A percentile compares a stretch with the other conserved stretches of the same genome.
Evolutionary conservation across 176 grass and related monocot genomes (phyloP).

Genomic region (Hordeum marinum): DNA sequence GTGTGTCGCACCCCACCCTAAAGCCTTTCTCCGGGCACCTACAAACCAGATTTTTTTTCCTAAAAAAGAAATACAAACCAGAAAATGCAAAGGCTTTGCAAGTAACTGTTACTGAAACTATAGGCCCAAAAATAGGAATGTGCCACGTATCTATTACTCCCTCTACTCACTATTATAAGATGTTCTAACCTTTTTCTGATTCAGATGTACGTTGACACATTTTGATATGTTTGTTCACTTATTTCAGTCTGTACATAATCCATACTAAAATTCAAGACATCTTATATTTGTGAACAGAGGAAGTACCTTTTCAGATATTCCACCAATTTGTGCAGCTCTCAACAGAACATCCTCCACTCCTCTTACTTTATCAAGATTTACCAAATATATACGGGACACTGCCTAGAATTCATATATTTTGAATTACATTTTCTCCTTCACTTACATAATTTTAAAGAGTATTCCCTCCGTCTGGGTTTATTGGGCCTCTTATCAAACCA

Average conservation of each 20-base stretch:
- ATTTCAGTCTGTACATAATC: too few species aligned
- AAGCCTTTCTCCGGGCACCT: constrained; percentile 74
- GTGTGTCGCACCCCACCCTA: too few species aligned
- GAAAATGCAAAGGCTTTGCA: neutral
- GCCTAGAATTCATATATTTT: neutral
- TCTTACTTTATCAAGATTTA: constrained; percentile 93
- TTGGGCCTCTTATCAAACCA: too few species aligned
- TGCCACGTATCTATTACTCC: constrained; percentile 14
- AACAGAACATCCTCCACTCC: constrained; percentile 88
- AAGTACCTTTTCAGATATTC: constrained; percentile 69
- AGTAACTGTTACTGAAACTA: neutral
- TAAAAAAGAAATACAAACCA: too few species aligned
- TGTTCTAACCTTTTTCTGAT: too few species aligned
- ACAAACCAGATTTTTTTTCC: neutral
- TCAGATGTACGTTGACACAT: too few species aligned
- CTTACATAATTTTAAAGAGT: neutral
- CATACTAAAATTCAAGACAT: too few species aligned
- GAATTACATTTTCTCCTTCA: neutral
- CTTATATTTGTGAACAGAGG: too few species aligned
- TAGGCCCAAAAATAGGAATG: neutral
- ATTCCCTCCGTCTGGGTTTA: too few species aligned
- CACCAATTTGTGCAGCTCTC: constrained; percentile 76
- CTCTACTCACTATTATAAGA: too few species aligned
- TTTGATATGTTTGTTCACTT: too few species aligned
- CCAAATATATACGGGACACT: constrained; percentile 28